Evolutionary conservation across 345 rosid genomes (phyloP), one percentile per base, ranked within the genome.

Genomic region (Leavenworthia alabamica): DNA sequence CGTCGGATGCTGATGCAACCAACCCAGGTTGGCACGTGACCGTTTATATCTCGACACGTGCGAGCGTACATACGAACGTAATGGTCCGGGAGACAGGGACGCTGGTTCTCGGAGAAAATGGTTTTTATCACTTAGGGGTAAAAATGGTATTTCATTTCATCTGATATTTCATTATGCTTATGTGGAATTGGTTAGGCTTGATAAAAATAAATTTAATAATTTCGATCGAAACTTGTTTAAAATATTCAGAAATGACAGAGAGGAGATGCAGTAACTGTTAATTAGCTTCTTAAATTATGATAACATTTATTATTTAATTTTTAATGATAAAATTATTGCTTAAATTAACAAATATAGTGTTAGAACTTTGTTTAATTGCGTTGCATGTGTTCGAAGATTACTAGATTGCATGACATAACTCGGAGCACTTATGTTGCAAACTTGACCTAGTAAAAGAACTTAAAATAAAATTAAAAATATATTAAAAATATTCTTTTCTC

Each of bases 1-100:
- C 68, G 81, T 66, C 40, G 81, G 87, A 77, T 8, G 78, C 7
- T 73, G 74, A 81, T 49, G 79, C 70, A 37, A 64, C 75, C 59
- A 71, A 20, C 32, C 36, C 13, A 33, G 36, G 33, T 28, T 12
- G 51, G 75, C 82, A 77, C 78, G 77, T 77, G 78, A 77, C 61
- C 42, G 32, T 12, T 42, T 11, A 46, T 19, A 3, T 26, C 56
- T 32, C 50, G 78, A 71, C 77, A 73, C 77, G 70, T 71, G 42
- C 54, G 39, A 22, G 50, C 68, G 28, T 53, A 64, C 70, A 33
- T 57, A 57, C 27, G 70, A 40, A 24, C 60, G 53, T 40, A 2
- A 32, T 64, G 60, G 66, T 71, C 66, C 71, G 48, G 54, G n/a
- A n/a, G n/a, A n/a, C n/a, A n/a, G n/a, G n/a, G 65, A 70, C 70